Evolutionary conservation across 345 rosid species (phyloP).

Genomic region (Noccaea bulbosa): DNA sequence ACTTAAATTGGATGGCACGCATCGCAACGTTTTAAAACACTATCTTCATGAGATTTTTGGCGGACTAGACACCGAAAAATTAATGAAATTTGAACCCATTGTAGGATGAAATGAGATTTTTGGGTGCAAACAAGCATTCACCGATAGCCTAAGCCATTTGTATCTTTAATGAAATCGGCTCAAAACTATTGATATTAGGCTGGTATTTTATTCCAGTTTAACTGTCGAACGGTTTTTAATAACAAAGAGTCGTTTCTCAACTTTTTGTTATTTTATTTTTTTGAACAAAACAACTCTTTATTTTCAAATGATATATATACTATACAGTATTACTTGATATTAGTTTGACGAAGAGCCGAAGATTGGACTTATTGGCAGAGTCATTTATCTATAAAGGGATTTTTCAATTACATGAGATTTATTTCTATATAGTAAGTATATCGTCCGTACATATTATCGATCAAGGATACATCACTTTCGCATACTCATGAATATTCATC

Average conservation of each 20-base stretch:
- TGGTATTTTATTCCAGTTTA: neutral
- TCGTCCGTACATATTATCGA: conserved; percentile 23
- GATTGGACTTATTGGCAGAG: conserved; percentile 15
- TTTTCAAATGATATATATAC: neutral
- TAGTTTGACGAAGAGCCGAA: conserved; percentile 6
- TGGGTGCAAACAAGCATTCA: conserved; percentile 29
- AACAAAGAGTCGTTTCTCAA: too few relatives aligned
- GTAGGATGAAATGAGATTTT: conserved; percentile 18
- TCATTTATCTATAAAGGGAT: neutral
- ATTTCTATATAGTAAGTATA: neutral
- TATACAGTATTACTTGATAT: neutral
- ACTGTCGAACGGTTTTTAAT: neutral
- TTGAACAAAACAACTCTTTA: neutral
- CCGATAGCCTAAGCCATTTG: conserved; percentile 26
- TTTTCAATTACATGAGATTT: conserved; percentile 2
- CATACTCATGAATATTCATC: neutral
- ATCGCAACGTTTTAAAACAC: conserved; percentile 20
- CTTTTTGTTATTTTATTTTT: too few relatives aligned
- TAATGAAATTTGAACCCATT: conserved; percentile 29
- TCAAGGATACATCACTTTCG: conserved; percentile 25
- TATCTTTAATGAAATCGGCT: neutral
- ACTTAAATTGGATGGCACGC: conserved; percentile 26
- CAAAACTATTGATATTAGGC: conserved; percentile 6
- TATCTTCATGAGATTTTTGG: conserved; percentile 9
- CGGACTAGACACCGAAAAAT: neutral